Base-by-base conservation (phyloP, 1,284 basidiomycete species). In the Violaceomyces palustris region DNA sequence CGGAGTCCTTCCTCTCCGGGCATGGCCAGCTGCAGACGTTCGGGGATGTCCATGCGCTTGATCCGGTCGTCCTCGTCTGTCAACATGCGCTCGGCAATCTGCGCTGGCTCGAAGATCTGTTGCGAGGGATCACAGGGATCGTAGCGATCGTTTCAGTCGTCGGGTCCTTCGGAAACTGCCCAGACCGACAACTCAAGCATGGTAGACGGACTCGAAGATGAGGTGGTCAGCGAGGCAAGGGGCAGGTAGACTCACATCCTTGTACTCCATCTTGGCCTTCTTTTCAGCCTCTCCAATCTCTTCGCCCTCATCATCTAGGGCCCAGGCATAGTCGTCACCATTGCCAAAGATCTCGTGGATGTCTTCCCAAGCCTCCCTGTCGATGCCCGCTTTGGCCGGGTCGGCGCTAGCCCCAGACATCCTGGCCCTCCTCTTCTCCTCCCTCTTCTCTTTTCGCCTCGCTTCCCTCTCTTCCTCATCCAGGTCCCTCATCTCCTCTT, bases 321-420 rank as follows among this genome's bases (percentile, higher is more conserved):
- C 92, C 87, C 88, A 94, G 61, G 89, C 90, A 69, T 93, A 99
- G 61, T 98, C 93, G 65, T 87, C 84, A 15, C 94, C 94, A 62
- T 94, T 88, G 27, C 94, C 94, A 68, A 98, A 98, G 9, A 98
- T 89, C 55, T 92, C 93, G 55, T 87, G 86, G 36, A 98, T 87
- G 75, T 97, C 94, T 49, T 90, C 86, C 90, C 91, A 96, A 25
- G 91, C 87, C 68, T 92, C 96, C 53, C 12, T 55, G 49, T 53
- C 42, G 46, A 64, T 45, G 27, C 41, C 41, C 50, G 60, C 69
- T 45, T 61, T 62, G 62, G 38, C 45, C 25, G 49, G 35, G 36
- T 45, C 42, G 8, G 69, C 61, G 35, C 86, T 83, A 49, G 94
- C 88, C 29, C 91, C 92, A 18, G 56, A 61, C 41, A 60, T 55